A percentile compares a stretch with the other conserved stretches of the same genome.
These are phyloP conservation scores for Penicillium fimorum DNA, from an alignment of 495 filamentous ascomycete species.

Conservation along the genomic window DNA sequence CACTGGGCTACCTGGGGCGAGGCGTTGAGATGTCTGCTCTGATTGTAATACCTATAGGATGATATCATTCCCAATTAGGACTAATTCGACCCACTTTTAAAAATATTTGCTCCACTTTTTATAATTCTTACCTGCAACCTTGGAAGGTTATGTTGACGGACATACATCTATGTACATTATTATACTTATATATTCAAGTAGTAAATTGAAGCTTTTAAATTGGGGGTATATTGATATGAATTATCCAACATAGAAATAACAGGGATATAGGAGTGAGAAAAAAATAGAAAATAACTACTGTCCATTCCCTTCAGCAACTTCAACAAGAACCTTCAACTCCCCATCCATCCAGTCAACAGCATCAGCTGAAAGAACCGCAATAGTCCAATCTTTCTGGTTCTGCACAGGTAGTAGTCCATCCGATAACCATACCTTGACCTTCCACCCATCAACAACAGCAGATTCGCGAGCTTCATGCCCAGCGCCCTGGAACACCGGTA, in stretches of 20 bases:
- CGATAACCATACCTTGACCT: constrained; percentile 41
- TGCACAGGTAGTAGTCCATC: constrained; percentile 39
- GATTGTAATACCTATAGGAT: background rate
- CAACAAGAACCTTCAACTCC: constrained; percentile 46
- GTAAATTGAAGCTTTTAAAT: background rate
- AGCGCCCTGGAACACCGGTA: constrained; percentile 17
- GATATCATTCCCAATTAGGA: background rate
- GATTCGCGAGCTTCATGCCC: constrained; percentile 22
- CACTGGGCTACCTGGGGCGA: background rate
- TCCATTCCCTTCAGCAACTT: constrained; percentile 24
- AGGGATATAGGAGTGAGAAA: constrained; percentile 5
- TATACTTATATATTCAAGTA: background rate
- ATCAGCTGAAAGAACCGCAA: constrained; percentile 41
- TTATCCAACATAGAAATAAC: constrained; percentile 4
- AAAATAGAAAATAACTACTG: constrained; percentile 10
- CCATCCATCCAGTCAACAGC: constrained; percentile 55
- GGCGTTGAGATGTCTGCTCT: background rate
- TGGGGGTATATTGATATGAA: constrained; percentile 3
- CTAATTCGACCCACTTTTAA: background rate
- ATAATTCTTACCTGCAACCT: background rate
- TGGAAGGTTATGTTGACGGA: background rate
- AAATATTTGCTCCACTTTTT: background rate
- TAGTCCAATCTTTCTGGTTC: constrained; percentile 46
- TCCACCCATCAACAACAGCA: constrained; percentile 28
- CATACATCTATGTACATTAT: background rate